A percentile compares a stretch with the other conserved stretches of the same genome.
phyloP scores from a whole-genome alignment of 345 rosid species.

The Gossypium stocksii region DNA sequence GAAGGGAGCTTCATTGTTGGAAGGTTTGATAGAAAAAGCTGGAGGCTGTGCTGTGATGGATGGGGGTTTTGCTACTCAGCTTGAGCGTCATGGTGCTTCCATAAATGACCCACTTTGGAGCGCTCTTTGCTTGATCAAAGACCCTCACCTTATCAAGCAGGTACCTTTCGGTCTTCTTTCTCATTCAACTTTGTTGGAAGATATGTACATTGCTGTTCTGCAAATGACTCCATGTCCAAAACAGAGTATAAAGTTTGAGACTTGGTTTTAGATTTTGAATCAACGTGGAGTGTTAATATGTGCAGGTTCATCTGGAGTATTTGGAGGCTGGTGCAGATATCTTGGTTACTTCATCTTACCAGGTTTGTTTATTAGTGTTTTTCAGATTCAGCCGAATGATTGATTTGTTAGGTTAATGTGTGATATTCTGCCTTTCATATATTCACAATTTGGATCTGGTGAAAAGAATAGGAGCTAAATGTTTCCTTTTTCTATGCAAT shows the following conservation, averaged over 20 bases:
- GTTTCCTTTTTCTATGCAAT: background rate
- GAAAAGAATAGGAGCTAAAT: background rate
- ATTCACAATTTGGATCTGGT: background rate
- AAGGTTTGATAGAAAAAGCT: conserved; percentile 56
- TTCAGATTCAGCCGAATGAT: background rate
- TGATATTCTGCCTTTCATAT: background rate
- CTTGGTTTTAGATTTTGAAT: background rate
- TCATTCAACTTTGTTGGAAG: background rate
- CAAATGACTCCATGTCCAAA: background rate
- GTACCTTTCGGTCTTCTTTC: conserved; percentile 22
- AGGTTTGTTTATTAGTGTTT: conserved; percentile 36
- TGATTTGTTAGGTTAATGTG: background rate
- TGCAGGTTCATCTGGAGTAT: conserved; percentile 81
- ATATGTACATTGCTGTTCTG: background rate
- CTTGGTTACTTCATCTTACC: conserved; percentile 85
- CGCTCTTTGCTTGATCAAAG: conserved; percentile 73
- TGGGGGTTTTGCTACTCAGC: conserved; percentile 96
- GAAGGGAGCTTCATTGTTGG: conserved; percentile 42
- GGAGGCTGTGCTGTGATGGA: conserved; percentile 92
- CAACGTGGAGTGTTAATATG: background rate
- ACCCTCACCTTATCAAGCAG: conserved; percentile 63
- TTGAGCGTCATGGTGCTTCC: conserved; percentile 75
- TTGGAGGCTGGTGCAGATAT: conserved; percentile 94
- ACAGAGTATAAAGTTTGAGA: background rate
- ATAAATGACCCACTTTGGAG: conserved; percentile 94